Percentiles rank a stretch among this genome's conserved stretches.
Evolutionary conservation across 805 yeast genomes (phyloP).

Genomic region (Yamadazyma phyllophila): DNA sequence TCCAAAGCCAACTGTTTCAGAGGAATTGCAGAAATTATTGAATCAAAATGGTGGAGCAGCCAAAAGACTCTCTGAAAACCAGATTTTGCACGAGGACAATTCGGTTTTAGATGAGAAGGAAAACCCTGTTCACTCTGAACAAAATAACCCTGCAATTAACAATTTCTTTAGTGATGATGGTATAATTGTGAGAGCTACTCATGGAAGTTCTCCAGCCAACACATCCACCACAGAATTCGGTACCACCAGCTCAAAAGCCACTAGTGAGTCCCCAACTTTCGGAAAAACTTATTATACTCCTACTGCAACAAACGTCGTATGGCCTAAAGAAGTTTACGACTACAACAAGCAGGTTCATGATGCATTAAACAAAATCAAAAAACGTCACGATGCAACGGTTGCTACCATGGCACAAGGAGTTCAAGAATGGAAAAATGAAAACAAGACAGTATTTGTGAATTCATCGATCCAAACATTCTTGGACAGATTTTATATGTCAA

Average conservation of each 20-base stretch:
- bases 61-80: conserved; percentile 16
- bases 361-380: conserved; percentile 67
- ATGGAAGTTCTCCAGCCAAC: conserved; percentile 1
- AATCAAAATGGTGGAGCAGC: conserved; percentile 16
- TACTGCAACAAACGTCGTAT: conserved; percentile 52
- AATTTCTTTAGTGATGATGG: conserved; percentile 54
- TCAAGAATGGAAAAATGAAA: conserved; percentile 74
- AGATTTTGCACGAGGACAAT: conserved; percentile 15
- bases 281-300: conserved; percentile 50
- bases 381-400: conserved; percentile 88
- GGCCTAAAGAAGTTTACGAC: conserved; percentile 73
- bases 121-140: conserved; percentile 30
- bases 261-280: conserved; percentile 36
- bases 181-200: conserved; percentile 29
- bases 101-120: conserved; percentile 11
- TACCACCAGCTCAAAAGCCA: conserved; percentile 5
- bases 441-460: conserved; percentile 53
- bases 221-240: not conserved
- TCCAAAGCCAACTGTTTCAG: conserved; percentile 53
- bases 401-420: conserved; percentile 92
- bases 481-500: conserved; percentile 84
- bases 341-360: conserved; percentile 69
- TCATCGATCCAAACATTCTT: conserved; percentile 75
- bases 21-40: conserved; percentile 39
- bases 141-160: conserved; percentile 35